phyloP scores from a whole-genome alignment of 2,329 filamentous ascomycete genomes.

The Pezicula carpinea region DNA sequence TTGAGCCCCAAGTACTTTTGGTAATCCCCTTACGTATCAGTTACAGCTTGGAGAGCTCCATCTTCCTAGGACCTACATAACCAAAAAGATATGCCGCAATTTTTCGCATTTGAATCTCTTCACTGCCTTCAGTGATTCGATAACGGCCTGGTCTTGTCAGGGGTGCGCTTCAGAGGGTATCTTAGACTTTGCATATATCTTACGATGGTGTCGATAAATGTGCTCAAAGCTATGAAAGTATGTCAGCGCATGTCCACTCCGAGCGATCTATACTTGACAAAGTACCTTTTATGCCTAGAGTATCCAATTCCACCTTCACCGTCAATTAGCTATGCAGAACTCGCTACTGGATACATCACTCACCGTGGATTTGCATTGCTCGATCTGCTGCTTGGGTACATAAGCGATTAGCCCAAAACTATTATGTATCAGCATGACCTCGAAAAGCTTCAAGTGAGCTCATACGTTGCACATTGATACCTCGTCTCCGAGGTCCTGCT shows the following conservation, averaged over 20 bases:
- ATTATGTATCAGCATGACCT: not conserved
- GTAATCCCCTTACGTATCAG: no score
- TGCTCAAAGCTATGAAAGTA: constrained; percentile 56
- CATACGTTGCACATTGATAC: constrained; percentile 56
- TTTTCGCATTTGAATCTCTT: constrained; percentile 65
- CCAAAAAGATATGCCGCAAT: constrained; percentile 52
- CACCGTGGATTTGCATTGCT: constrained; percentile 48
- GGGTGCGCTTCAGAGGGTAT: not conserved
- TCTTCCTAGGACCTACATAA: constrained; percentile 41
- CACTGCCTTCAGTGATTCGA: constrained; percentile 59
- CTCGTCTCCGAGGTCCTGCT: constrained; percentile 54
- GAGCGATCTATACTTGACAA: not conserved
- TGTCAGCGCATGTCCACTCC: not conserved
- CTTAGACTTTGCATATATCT: constrained; percentile 2
- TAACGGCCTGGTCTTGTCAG: constrained; percentile 36
- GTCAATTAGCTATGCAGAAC: not conserved
- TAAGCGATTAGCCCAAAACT: constrained; percentile 56
- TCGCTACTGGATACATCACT: constrained; percentile 12
- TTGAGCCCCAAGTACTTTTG: no score
- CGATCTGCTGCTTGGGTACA: constrained; percentile 56
- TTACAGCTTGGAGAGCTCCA: constrained; percentile 18
- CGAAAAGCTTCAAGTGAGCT: no score
- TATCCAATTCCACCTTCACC: constrained; percentile 19
- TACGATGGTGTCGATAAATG: constrained; percentile 59
- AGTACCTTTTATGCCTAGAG: constrained; percentile 21